phyloP scores from a whole-genome alignment of 2,329 filamentous ascomycete species.

The Mycosphaerelloides madeirae region DNA sequence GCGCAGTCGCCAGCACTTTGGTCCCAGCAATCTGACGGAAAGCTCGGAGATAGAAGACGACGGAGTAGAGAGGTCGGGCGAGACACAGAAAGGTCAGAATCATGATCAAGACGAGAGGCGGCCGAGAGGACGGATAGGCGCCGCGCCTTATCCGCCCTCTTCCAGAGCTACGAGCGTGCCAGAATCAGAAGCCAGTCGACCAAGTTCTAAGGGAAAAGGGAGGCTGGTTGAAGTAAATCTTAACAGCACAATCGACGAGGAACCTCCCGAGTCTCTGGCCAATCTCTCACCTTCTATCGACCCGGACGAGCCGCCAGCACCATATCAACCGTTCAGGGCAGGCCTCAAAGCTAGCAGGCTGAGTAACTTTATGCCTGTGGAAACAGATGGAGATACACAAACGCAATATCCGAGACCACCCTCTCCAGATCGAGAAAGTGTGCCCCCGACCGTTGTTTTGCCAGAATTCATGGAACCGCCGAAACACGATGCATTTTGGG shows the following conservation, averaged over 20 bases:
- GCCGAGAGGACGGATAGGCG: slow-evolving; percentile 35
- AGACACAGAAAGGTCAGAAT: slow-evolving; percentile 34
- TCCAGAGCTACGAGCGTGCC: slow-evolving; percentile 39
- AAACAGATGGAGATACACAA: slow-evolving; percentile 49
- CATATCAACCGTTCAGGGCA: slow-evolving; percentile 53
- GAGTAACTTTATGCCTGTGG: slow-evolving; percentile 46
- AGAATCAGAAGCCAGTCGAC: slow-evolving; percentile 37
- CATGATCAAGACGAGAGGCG: slow-evolving; percentile 37
- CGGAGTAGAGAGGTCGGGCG: slow-evolving; percentile 38
- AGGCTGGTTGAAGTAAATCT: slow-evolving; percentile 83
- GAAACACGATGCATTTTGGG: slow-evolving; percentile 85
- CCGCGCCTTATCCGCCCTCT: slow-evolving; percentile 31
- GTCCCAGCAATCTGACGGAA: slow-evolving; percentile 74
- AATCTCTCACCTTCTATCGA: slow-evolving; percentile 36
- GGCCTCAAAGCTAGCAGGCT: slow-evolving; percentile 34
- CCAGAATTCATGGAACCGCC: slow-evolving; percentile 62
- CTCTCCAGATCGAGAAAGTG: slow-evolving; percentile 50
- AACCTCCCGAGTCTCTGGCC: slow-evolving; percentile 34
- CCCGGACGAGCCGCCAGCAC: slow-evolving; percentile 45
- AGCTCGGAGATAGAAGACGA: slow-evolving; percentile 78
- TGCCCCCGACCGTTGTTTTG: slow-evolving; percentile 54
- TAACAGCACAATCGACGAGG: slow-evolving; percentile 56
- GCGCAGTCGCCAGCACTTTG: slow-evolving; percentile 81
- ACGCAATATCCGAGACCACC: slow-evolving; percentile 42
- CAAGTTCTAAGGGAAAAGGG: slow-evolving; percentile 55